Base-by-base conservation (phyloP, 768 basidiomycete species). In the Kwoniella shandongensis region DNA sequence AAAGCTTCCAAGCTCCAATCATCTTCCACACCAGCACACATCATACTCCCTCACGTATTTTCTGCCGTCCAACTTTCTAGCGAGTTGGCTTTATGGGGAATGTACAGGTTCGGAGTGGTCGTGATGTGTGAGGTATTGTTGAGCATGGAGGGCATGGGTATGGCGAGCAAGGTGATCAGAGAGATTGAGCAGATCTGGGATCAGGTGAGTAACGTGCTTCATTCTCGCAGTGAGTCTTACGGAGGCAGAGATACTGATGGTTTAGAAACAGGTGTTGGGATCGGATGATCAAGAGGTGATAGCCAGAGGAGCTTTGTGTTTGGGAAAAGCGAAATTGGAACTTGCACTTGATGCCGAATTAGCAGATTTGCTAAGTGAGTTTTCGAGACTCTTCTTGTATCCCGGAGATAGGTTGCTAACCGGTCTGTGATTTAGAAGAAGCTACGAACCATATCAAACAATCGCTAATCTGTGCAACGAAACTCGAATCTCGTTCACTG, bases 151-250 rank as follows among this genome's bases (percentile, higher is more conserved):
- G 61, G 45, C 13, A 41, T 48, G 20, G 61, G 59, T 8, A 38
- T 75, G 51, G 57, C 61, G 1, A 18, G 13, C 32, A 63, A 69
- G 44, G 73, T 63, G 6, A 39, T 59, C 1, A 36, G 39, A 13
- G 45, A 69, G 50, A 27, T 76, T 6, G 55, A 61, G 32, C 17
- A 18, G 5, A 63, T 61, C 17, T 62, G 58, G 18, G 2, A 83
- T 35, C 57, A 59, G 45, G 57, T 59, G 18, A 40, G 45, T 59
- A 23, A 7, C 79, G 44, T 87, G 78, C 29, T 8, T 6, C 7
- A 41, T n/a, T n/a, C 40, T 17, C 40, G n/a, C n/a, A 17, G 20
- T 41, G 35, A 8, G 35, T 18, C 40, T 7, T 41, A 22, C 40
- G 7, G 20, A 36, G 17, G 35, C 8, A 36, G 17, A 17, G 35